phyloP scores from a whole-genome alignment of 2,329 filamentous ascomycete genomes.

The Colletotrichum theobromicola region DNA sequence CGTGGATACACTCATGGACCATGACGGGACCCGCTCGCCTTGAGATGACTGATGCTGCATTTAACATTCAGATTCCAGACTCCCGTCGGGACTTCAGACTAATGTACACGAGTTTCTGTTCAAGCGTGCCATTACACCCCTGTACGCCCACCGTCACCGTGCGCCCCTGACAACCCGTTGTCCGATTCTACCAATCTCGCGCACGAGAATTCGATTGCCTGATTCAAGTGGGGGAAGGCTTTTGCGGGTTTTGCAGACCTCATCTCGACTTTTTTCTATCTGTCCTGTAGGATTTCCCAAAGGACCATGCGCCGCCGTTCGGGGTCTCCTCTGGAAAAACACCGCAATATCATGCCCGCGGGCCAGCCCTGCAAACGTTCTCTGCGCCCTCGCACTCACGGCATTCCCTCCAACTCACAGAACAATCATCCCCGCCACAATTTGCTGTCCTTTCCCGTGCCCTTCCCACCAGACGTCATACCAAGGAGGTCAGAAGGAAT shows the following conservation, averaged over 20 bases:
- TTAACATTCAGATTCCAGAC: neutral
- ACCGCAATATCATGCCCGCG: neutral
- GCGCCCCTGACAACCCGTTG: neutral
- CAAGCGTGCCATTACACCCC: neutral
- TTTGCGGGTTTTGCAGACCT: neutral
- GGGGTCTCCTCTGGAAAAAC: neutral
- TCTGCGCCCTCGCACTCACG: neutral
- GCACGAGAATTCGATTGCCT: conserved; percentile 14
- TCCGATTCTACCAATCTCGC: neutral
- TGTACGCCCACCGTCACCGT: neutral
- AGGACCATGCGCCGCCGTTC: neutral
- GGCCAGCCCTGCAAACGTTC: neutral
- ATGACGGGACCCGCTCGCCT: neutral
- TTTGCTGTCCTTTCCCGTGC: neutral
- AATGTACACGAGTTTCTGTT: neutral
- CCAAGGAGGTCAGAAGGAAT: conserved; percentile 7
- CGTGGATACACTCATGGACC: too few relatives aligned
- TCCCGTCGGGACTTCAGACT: neutral
- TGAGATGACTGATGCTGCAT: neutral
- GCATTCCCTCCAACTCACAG: neutral
- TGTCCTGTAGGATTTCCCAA: neutral
- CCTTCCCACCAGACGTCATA: neutral
- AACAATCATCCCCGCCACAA: neutral
- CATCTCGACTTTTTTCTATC: neutral
- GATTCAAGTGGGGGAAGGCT: neutral